phyloP scores from a whole-genome alignment of 2,329 filamentous ascomycete genomes.

The Pyricularia grisea region DNA sequence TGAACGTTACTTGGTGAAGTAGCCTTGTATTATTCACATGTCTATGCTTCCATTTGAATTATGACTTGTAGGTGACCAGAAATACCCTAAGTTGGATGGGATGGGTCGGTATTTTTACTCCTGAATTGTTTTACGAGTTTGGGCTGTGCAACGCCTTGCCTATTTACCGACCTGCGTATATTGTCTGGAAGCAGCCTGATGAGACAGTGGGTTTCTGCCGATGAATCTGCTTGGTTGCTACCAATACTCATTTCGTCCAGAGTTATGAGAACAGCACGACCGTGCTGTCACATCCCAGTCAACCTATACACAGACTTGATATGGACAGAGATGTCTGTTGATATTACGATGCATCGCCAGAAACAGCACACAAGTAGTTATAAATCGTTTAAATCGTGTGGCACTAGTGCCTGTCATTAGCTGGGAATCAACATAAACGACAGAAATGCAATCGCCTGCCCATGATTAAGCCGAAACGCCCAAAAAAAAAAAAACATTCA shows the following conservation, averaged over 20 bases:
- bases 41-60: background rate
- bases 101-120: no score
- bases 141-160: no score
- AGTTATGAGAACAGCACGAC: background rate
- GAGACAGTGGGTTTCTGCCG: no score
- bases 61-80: background rate
- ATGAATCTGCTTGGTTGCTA: no score
- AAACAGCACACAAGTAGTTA: background rate
- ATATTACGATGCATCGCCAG: background rate
- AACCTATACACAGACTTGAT: background rate
- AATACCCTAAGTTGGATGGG: background rate
- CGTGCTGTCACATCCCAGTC: no score
- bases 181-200: no score
- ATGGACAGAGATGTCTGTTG: background rate
- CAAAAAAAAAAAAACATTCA: background rate
- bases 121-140: no score
- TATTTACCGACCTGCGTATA: no score
- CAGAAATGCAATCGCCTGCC: background rate
- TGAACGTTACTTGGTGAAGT: background rate
- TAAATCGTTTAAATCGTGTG: background rate
- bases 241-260: background rate
- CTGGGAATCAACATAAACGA: background rate
- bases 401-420: background rate
- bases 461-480: background rate
- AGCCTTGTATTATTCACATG: background rate